A percentile compares a stretch with the other conserved stretches of the same genome.
These are phyloP conservation scores for Fagopyrum tataricum DNA, from an alignment of 148 eudicot species.

Conservation along the genomic window DNA sequence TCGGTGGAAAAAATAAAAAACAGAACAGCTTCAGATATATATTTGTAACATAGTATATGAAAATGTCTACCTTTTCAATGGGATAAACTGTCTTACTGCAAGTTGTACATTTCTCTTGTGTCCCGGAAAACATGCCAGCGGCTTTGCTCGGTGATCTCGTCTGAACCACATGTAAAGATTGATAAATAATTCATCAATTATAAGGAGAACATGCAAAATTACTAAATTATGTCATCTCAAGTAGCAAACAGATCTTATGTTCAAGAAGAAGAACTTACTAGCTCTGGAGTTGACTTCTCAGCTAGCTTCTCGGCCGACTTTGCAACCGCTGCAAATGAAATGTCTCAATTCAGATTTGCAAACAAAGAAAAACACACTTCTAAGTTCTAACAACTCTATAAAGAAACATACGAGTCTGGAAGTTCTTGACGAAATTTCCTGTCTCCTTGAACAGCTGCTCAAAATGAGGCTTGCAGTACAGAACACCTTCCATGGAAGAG, in stretches of 20 bases:
- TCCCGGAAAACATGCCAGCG: conserved; percentile 92
- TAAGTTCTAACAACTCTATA: not conserved
- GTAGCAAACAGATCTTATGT: not conserved
- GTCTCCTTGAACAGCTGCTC: conserved; percentile 95
- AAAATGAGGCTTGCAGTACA: conserved; percentile 95
- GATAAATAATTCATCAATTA: not conserved
- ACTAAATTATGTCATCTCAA: not conserved
- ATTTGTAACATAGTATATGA: not conserved
- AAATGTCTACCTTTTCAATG: conserved; percentile 58
- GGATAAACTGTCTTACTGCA: conserved; percentile 92
- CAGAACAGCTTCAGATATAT: not conserved
- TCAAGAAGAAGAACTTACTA: conserved; percentile 40
- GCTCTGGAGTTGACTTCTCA: conserved; percentile 36
- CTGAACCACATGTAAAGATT: conserved; percentile 25
- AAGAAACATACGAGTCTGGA: conserved; percentile 61
- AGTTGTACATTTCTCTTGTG: conserved; percentile 90
- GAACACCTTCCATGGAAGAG: conserved; percentile 90
- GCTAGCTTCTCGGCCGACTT: conserved; percentile 54
- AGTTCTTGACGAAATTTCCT: conserved; percentile 83
- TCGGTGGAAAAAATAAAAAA: too few relatives aligned
- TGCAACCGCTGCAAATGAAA: conserved; percentile 43
- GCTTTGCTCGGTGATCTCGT: conserved; percentile 90
- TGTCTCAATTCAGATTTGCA: not conserved
- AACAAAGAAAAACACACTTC: not conserved
- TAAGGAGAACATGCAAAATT: not conserved